phyloP scores from a whole-genome alignment of 2,329 filamentous ascomycete species.

The Thyridium curvatum region DNA sequence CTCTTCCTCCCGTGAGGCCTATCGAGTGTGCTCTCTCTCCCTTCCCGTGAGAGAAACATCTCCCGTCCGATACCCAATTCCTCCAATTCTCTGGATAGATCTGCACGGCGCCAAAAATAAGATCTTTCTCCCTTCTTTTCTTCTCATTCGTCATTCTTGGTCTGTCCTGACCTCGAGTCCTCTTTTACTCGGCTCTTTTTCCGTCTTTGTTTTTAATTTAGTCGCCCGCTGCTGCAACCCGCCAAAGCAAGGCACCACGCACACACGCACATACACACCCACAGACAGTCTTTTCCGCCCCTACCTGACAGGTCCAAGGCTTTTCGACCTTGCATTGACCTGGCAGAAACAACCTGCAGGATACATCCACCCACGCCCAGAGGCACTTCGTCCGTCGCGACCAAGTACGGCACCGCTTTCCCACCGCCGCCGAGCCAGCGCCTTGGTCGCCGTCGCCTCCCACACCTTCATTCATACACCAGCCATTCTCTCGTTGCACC shows the following conservation, averaged over 20 bases:
- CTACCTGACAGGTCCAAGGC: neutral
- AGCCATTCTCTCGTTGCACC: no score
- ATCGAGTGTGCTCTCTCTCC: neutral
- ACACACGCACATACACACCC: neutral
- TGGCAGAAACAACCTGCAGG: neutral
- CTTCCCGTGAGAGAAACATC: neutral
- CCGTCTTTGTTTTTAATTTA: constrained; percentile 1
- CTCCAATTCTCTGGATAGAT: constrained; percentile 2
- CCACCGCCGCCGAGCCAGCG: neutral
- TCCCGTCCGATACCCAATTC: neutral
- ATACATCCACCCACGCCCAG: neutral
- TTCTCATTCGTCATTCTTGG: neutral
- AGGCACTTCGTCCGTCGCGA: neutral
- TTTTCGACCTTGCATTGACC: constrained; percentile 5
- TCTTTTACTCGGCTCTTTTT: neutral
- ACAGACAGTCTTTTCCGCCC: constrained; percentile 2
- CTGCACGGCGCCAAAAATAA: constrained; percentile 1
- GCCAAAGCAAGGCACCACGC: no score
- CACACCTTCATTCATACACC: neutral
- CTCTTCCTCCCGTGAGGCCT: neutral
- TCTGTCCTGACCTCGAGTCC: neutral
- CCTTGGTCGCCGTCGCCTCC: neutral
- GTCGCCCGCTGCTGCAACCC: neutral
- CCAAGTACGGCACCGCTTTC: neutral
- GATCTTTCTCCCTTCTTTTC: constrained; percentile 1